Evolutionary conservation across 495 filamentous ascomycete genomes (phyloP), one percentile per base, ranked within the genome.

Genomic region (Sabuloglossum arenarium): DNA sequence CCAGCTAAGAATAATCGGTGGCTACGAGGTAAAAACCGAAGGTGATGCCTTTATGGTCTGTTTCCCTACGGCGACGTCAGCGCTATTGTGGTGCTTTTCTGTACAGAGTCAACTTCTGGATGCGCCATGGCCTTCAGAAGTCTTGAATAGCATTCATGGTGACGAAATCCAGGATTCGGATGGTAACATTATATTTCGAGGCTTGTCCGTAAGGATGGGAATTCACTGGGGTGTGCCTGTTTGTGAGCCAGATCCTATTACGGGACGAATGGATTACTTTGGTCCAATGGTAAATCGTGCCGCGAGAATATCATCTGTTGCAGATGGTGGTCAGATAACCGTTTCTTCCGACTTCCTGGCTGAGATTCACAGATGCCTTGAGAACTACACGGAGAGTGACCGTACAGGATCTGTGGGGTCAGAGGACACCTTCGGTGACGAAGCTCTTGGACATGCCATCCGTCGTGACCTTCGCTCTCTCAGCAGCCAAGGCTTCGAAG

Each of bases 11-110:
- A 82, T 89, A 54, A 89, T 96, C 56, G 93, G 91, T 63, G 91
- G 91, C 0, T 99, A 96, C 63, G 91, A 99, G 69, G 88, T 99
- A 65, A 99, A 99, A 73, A 97, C 91, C 0, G 91, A 99, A 84
- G 91, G 91, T 59, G 91, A 99, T 69, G 91, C 93, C 37, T 99
- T 99, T 67, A 96, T 99, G 88, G 91, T 99, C 16, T 91, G 88
- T 31, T 99, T 99, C 68, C 84, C 87, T 3, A 96, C 93, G 0
- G 87, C 88, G 1, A 97, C 91, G 0, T 86, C 88, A 9, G 89
- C 91, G 5, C 71, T 99, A 39, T 74, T 96, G 24, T 99, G 91
- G 91, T 89, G 82, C 59, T 97, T 99, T 69, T 84, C 88, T 54
- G 89, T 95, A 51, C 91, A 99, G 66, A 81, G 75, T 51, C 78